Base-by-base conservation (phyloP, 1,139 yeast species). In the Yamadazyma buinensis region DNA sequence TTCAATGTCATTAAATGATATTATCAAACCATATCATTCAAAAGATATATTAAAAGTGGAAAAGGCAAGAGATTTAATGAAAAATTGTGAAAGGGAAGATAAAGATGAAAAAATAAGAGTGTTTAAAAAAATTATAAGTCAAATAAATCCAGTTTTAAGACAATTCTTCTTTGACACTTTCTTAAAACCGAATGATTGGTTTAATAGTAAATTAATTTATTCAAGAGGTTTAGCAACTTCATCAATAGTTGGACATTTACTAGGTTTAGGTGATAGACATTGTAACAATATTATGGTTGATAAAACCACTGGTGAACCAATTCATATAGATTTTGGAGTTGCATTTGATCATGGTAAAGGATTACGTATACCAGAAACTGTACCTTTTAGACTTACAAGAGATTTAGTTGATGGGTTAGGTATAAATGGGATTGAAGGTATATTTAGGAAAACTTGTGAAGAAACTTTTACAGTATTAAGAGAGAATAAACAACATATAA, bases 211-310 rank as follows among this genome's bases (percentile, higher is more conserved):
- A 31, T 67, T 75, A 13, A 61, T 65, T 1, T 94, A 88, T 55
- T 75, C 86, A 1, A 76, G 80, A 37, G 95, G 97, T 0, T 69
- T 86, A 4, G 97, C 97, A 0, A 76, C 88, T 0, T 75, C 84
- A 2, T 88, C 97, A 1, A 84, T 94, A 34, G 80, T 88, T 15
- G 98, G 98, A 0, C 73, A 85, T 54, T 69, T 90, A 9, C 62
- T 94, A 22, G 99, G 99, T 0, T 67, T 94, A 10, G 99, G 99
- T 2, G 99, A 94, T 54, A 68, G 99, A 18, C 99, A 94, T 57
- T 77, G 95, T 52, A 87, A 87, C 54, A 94, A 94, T 54, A 83
- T 94, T 28, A 59, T 94, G 38, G 54, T 94, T n/a, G 97, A 94
- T 54, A 67, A 71, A 34, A 54, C 54, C 12, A 72, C 85, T 0